Base-by-base conservation (phyloP, 2,329 filamentous ascomycete species). In the Cryphonectria japonica region DNA sequence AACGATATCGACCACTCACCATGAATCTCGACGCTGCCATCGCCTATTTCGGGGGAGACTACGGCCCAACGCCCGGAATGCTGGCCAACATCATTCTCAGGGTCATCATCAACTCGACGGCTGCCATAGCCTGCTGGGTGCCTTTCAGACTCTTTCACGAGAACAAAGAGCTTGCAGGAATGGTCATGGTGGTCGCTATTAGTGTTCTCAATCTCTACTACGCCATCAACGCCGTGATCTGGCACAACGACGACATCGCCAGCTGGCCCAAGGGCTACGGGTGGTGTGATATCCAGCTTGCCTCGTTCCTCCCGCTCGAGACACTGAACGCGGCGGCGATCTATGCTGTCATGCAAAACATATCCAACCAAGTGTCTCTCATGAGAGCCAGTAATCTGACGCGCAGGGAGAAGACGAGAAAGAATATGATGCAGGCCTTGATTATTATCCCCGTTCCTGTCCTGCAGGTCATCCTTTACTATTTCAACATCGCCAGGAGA, bases 381-480 rank as follows among this genome's bases (percentile, higher is more conserved):
- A 74, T 82, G 67, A 79, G 85, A 2, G 83, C 81, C 34, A 79
- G 79, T 65, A 79, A 80, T 6, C 78, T 84, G 7, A 82, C 80
- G 1, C 73, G 77, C 26, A 74, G 72, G 4, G 86, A 88, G 78
- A 82, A 78, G 70, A 79, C 79, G 19, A 78, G 79, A 0, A 81
- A 83, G 32, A 83, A 82, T 67, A 70, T 85, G 11, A 70, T 83
- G 7, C 87, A 89, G 74, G 83, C 83, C 4, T 78, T 86, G 72
- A 83, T 89, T 79, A 86, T 90, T 72, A 88, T 89, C 68, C 82
- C 86, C 1, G 70, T 87, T 3, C 87, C 87, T 0, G 11, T 87
- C 19, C 41, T 88, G 50, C 85, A 89, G 78, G 69, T 85, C 8
- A 76, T 80, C 11, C 82, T 86, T 76, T 84, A 83, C 0, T 86